Conservation (phyloP, 2,329 filamentous ascomycete genomes). For the Ophiostoma perfectum region DNA sequence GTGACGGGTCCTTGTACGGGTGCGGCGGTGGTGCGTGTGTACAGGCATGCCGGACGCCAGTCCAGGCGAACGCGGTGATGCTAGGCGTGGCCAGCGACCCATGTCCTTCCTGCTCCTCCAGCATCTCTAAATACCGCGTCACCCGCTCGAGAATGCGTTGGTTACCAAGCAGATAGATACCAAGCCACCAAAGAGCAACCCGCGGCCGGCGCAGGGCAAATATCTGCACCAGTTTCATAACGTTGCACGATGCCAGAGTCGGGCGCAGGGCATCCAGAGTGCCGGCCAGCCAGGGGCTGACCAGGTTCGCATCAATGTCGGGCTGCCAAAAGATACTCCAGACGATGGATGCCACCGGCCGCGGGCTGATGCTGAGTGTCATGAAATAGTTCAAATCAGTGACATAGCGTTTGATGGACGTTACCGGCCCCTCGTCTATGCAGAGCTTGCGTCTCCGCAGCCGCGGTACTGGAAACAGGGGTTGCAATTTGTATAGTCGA, state of each 20-base stretch:
- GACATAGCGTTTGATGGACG: no score
- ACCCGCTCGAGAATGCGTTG: constrained; percentile 25
- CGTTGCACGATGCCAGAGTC: constrained; percentile 27
- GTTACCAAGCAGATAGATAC: constrained; percentile 30
- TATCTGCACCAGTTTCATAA: constrained; percentile 28
- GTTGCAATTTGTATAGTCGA: constrained; percentile 10
- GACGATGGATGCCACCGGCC: constrained; percentile 23
- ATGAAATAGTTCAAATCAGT: no score
- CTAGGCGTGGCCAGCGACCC: no score
- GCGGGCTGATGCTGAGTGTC: no score
- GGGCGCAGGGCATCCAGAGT: constrained; percentile 28
- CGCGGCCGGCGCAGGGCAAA: constrained; percentile 30
- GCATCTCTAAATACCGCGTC: no score
- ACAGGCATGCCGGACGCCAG: no score
- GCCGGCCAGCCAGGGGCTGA: constrained; percentile 32
- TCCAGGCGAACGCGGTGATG: no score
- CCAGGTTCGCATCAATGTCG: constrained; percentile 31
- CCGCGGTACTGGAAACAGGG: constrained; percentile 9
- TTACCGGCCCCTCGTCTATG: no score
- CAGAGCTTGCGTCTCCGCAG: no score
- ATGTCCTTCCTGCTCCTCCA: no score
- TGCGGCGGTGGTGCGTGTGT: no score
- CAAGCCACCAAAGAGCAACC: constrained; percentile 32
- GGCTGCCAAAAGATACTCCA: constrained; percentile 34
- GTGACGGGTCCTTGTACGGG: no score